phyloP scores from a whole-genome alignment of 257 asterid species.

The Ilex asprella region DNA sequence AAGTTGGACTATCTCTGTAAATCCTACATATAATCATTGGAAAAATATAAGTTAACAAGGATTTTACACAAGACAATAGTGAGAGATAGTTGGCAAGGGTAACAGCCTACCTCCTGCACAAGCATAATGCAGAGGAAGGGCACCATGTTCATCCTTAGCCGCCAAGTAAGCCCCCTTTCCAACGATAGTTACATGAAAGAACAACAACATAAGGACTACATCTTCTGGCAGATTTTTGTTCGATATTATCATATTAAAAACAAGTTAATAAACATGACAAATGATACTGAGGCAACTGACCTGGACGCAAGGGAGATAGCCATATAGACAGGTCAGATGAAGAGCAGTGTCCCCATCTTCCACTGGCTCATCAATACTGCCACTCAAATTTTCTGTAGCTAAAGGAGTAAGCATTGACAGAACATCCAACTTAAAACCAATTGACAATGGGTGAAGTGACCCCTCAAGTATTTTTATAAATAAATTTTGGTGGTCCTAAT shows the following conservation, averaged over 20 bases:
- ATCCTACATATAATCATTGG: slow-evolving; percentile 34
- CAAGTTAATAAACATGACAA: background rate
- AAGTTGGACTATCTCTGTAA: slow-evolving; percentile 53
- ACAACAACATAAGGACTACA: background rate
- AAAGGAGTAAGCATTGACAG: background rate
- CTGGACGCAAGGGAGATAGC: slow-evolving; percentile 80
- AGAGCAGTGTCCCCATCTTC: slow-evolving; percentile 97
- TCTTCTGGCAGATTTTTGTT: no score
- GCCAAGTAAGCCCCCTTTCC: slow-evolving; percentile 65
- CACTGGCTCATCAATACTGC: slow-evolving; percentile 67
- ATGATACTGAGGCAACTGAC: slow-evolving; percentile 16
- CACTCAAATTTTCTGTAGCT: slow-evolving; percentile 49
- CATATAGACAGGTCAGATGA: slow-evolving; percentile 83
- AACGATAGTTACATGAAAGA: slow-evolving; percentile 45
- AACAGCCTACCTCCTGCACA: slow-evolving; percentile 68
- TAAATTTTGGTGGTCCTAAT: background rate
- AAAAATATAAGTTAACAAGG: background rate
- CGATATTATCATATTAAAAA: background rate
- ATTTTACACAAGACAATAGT: background rate
- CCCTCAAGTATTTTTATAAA: background rate
- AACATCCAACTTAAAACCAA: background rate
- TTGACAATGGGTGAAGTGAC: background rate
- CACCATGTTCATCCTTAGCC: slow-evolving; percentile 74
- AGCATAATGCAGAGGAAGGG: slow-evolving; percentile 82
- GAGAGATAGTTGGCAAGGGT: background rate